Evolutionary conservation across 2,329 filamentous ascomycete species (phyloP).

Genomic region (Fusarium phyllophilum): DNA sequence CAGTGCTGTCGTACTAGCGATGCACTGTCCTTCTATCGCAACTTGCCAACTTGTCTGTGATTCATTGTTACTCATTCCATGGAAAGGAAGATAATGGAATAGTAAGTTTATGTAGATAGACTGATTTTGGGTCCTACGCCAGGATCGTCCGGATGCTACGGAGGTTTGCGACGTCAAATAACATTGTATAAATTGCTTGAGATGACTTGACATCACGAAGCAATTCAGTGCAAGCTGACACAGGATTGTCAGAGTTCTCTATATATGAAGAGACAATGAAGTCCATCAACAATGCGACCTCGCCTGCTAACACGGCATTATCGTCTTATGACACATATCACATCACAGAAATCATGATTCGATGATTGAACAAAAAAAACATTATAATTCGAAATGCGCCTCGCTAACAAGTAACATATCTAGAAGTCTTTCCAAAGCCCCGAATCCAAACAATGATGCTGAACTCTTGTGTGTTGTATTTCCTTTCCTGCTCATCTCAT

Average conservation of each 20-base stretch:
- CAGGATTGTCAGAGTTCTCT: not conserved
- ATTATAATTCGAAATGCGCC: not conserved
- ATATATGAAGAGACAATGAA: constrained; percentile 42
- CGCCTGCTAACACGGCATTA: constrained; percentile 25
- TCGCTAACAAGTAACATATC: constrained; percentile 24
- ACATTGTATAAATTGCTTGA: not conserved
- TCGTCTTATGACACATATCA: constrained; percentile 17
- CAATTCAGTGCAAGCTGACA: not conserved
- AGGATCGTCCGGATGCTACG: not conserved
- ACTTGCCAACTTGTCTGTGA: constrained; percentile 34
- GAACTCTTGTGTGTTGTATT: not conserved
- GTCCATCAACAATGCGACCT: constrained; percentile 43
- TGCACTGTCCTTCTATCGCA: constrained; percentile 23
- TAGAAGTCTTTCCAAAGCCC: constrained; percentile 27
- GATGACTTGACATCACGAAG: not conserved
- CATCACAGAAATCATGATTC: not conserved
- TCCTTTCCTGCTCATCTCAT: constrained; percentile 9
- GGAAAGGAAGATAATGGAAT: not conserved
- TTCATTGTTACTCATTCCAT: constrained; percentile 41
- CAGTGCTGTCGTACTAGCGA: not conserved
- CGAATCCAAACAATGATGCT: constrained; percentile 1
- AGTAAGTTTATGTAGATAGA: not conserved
- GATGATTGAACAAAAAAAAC: constrained; percentile 5
- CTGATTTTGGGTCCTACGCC: not conserved
- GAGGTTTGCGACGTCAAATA: not conserved